Evolutionary conservation across 2,329 filamentous ascomycete genomes (phyloP), one percentile per base, ranked within the genome.

Genomic region (Diplocarpon rosae): DNA sequence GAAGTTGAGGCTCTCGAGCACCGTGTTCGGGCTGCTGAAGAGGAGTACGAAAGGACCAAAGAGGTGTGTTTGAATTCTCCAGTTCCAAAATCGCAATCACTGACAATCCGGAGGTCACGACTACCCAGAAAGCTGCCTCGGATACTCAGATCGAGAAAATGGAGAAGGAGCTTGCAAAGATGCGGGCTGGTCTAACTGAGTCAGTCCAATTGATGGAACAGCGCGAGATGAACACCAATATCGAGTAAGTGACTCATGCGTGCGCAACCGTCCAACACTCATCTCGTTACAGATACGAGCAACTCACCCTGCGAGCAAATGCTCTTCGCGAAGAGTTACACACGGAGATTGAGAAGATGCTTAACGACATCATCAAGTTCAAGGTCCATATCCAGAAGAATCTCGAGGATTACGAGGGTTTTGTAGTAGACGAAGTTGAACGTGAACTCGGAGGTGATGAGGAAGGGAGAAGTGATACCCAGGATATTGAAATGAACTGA

Each of bases 131-230:
- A 67, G 77, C 90, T 62, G 83, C 81, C 7, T 86, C 82, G 2
- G 92, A 96, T 62, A 80, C 89, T 8, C 90, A 96, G 63, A 95
- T 98, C 57, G 92, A 98, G 66, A 92, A 92, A 70, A 93, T 95
- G 83, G 92, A 98, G 67, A 95, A 95, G 65, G 89, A 98, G 63
- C 70, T 98, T n/a, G 84, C 85, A 37, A 86, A 88, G 62, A 94
- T 96, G 86, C 76, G 89, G 34, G 77, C 83, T 2, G 83, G 82
- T 10, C 69, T 95, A 27, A 82, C 78, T 2, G 90, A 95, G 63
- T 88, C 81, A 29, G 84, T 95, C 42, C 86, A 95, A 65, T 66
- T 94, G 38, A 83, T 95, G 75, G 88, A 95, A 63, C 90, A 95
- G 65, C 75, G 86, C 44, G 89, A 96, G 69, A 95, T 96, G 77